phyloP scores from a whole-genome alignment of 2,329 filamentous ascomycete species.

The Exophiala spinifera region DNA sequence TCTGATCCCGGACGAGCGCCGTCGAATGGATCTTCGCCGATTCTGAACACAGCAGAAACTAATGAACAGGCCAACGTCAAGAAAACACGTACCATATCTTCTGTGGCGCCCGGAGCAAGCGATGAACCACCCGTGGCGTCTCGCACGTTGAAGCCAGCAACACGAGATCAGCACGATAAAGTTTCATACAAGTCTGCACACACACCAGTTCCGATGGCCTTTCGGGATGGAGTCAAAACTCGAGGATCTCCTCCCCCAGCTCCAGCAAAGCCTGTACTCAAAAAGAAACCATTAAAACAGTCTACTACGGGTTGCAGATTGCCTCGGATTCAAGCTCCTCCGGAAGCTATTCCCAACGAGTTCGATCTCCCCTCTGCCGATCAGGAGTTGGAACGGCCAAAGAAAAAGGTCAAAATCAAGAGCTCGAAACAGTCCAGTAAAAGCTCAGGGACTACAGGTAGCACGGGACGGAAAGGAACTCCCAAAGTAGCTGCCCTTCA shows the following conservation, averaged over 20 bases:
- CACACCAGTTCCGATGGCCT: constrained; percentile 1
- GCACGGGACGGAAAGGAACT: neutral
- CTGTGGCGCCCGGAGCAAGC: neutral
- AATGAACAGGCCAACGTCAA: neutral
- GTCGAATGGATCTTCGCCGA: neutral
- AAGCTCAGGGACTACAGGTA: neutral
- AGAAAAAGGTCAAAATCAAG: constrained; percentile 16
- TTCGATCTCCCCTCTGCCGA: constrained; percentile 14
- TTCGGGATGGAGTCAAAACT: neutral
- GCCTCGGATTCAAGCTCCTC: neutral
- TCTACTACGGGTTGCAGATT: neutral
- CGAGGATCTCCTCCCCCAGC: neutral
- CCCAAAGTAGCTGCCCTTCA: neutral
- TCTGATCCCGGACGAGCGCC: neutral
- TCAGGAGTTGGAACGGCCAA: constrained; percentile 1
- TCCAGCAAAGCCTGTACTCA: constrained; percentile 6
- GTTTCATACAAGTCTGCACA: neutral
- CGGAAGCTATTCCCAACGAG: neutral
- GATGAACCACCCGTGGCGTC: no score
- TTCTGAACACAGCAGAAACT: neutral
- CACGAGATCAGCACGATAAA: neutral
- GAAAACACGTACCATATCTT: neutral
- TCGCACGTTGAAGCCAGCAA: neutral
- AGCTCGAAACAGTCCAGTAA: neutral
- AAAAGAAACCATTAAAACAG: constrained; percentile 9